Evolutionary conservation across 1,284 basidiomycete species (phyloP).

Genomic region (Leccinum discolor): DNA sequence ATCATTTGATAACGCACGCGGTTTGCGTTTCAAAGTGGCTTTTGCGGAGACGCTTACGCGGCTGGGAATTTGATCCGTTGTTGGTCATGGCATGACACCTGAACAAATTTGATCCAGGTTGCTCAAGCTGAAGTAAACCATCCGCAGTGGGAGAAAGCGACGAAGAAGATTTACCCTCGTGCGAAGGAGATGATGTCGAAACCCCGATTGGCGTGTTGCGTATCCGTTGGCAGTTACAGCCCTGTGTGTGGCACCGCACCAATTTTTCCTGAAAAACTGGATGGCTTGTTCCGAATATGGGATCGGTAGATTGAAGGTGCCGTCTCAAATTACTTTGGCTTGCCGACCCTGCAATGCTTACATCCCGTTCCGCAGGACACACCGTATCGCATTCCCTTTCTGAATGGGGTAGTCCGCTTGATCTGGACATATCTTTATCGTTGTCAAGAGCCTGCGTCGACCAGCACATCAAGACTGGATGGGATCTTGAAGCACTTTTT

Average conservation of each 20-base stretch:
- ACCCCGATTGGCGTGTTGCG: slow-evolving; percentile 83
- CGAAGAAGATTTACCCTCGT: slow-evolving; percentile 83
- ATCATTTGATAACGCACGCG: slow-evolving; percentile 85
- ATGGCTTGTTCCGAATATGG: slow-evolving; percentile 69
- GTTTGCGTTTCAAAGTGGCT: slow-evolving; percentile 79
- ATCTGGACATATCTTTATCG: slow-evolving; percentile 96
- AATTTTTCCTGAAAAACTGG: slow-evolving; percentile 88
- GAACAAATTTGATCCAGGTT: slow-evolving; percentile 48
- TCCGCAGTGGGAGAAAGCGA: slow-evolving; percentile 91
- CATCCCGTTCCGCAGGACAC: slow-evolving; percentile 63
- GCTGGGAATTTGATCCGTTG: slow-evolving; percentile 35
- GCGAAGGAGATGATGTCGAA: slow-evolving; percentile 88
- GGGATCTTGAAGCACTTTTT: slow-evolving; percentile 80
- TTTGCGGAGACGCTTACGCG: slow-evolving; percentile 86
- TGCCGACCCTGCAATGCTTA: neutral
- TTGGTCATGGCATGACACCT: neutral
- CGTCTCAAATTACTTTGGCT: neutral
- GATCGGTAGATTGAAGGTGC: slow-evolving; percentile 79
- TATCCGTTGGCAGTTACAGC: slow-evolving; percentile 86
- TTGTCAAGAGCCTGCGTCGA: slow-evolving; percentile 83
- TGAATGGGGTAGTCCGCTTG: slow-evolving; percentile 85
- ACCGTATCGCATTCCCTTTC: slow-evolving; percentile 65
- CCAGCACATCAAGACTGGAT: slow-evolving; percentile 80
- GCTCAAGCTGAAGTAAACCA: slow-evolving; percentile 97
- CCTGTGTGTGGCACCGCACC: slow-evolving; percentile 86